phyloP scores from a whole-genome alignment of 129 eudicot species.

The Flaveria linearis region DNA sequence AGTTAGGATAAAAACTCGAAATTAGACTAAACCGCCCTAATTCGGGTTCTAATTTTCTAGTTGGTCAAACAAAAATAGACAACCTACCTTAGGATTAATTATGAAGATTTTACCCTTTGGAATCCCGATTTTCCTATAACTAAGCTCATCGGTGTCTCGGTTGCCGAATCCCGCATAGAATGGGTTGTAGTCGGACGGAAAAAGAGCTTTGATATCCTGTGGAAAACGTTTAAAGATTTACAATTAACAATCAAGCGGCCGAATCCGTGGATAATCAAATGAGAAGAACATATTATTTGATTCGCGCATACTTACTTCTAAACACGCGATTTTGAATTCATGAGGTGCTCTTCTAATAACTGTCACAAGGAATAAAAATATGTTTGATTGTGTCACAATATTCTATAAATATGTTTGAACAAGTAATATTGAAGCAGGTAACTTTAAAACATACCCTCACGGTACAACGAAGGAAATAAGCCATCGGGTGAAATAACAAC shows the following conservation, averaged over 20 bases:
- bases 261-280: background rate
- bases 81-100: slow-evolving; percentile 87
- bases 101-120: slow-evolving; percentile 99
- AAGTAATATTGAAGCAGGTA: background rate
- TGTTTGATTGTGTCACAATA: background rate
- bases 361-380: slow-evolving; percentile 33
- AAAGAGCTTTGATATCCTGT: slow-evolving; percentile 93
- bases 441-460: slow-evolving; percentile 60
- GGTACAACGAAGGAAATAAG: slow-evolving; percentile 79
- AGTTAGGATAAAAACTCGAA: background rate
- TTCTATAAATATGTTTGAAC: background rate
- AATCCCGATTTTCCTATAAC: slow-evolving; percentile 89
- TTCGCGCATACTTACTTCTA: slow-evolving; percentile 61
- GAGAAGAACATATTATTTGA: background rate
- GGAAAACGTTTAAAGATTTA: slow-evolving; percentile 2
- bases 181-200: slow-evolving; percentile 86
- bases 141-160: slow-evolving; percentile 91
- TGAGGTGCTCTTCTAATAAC: slow-evolving; percentile 99
- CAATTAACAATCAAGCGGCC: background rate
- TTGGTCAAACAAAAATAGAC: background rate
- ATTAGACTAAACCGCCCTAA: background rate
- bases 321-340: slow-evolving; percentile 96
- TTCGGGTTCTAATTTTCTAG: slow-evolving; percentile 3
- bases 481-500: slow-evolving; percentile 99
- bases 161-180: slow-evolving; percentile 91